A percentile compares a stretch with the other conserved stretches of the same genome.
Evolutionary conservation across 768 basidiomycete species (phyloP).

Genomic region (Omphalotus guepiniiformis): DNA sequence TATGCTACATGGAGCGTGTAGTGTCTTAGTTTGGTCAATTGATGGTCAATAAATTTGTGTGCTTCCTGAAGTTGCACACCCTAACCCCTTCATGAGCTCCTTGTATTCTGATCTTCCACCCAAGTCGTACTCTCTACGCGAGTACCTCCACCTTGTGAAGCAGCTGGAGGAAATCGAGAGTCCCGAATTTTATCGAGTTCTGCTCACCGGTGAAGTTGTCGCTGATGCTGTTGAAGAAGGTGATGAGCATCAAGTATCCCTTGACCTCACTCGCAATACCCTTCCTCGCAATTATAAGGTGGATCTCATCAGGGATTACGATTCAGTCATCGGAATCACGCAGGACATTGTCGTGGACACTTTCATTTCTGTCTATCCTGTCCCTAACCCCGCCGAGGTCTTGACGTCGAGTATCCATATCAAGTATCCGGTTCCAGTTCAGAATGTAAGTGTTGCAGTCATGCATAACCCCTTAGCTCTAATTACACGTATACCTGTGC

Average conservation of each 20-base stretch:
- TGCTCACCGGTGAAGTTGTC: no score
- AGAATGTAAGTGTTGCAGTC: neutral
- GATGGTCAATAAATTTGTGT: no score
- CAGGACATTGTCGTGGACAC: conserved; percentile 7
- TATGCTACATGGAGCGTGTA: no score
- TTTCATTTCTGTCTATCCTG: conserved; percentile 2
- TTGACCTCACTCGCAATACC: neutral
- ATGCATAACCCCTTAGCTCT: neutral
- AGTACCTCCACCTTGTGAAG: no score
- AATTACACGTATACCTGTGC: neutral
- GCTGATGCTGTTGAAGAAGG: no score
- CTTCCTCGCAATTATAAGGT: neutral
- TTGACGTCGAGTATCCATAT: neutral
- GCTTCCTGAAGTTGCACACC: no score
- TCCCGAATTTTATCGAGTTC: no score
- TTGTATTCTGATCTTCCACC: no score
- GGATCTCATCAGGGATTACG: conserved; percentile 14
- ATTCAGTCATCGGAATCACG: conserved; percentile 16
- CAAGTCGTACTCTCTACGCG: no score
- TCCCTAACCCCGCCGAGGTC: neutral
- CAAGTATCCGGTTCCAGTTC: neutral
- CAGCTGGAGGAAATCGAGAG: no score
- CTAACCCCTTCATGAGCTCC: no score
- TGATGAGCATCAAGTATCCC: neutral
- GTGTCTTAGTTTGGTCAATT: no score